Conservation (phyloP, 352 stramenopile species). For the Globisporangium middletonii region DNA sequence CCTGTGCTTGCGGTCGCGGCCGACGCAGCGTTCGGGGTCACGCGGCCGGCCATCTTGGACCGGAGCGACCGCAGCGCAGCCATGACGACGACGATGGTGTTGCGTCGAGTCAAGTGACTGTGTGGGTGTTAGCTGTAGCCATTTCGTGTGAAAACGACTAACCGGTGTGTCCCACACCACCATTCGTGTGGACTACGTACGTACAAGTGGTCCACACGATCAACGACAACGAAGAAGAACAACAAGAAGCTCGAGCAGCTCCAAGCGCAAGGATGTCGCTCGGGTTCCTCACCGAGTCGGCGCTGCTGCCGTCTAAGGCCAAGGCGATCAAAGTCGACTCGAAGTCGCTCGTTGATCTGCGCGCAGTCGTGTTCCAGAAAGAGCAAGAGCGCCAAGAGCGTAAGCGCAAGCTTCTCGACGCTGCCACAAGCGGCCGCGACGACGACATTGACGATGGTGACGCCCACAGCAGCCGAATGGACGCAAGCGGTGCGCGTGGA, state of each 20-base stretch:
- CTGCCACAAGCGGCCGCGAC: conserved; percentile 2
- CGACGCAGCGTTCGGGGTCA: too few relatives aligned
- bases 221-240: too few relatives aligned
- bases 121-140: not conserved
- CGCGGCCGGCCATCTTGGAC: too few relatives aligned
- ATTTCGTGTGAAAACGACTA: not conserved
- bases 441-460: conserved; percentile 12
- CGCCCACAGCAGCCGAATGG: not conserved
- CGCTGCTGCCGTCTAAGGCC: conserved; percentile 86
- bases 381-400: conserved; percentile 68
- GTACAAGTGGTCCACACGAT: too few relatives aligned
- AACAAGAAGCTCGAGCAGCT: conserved; percentile 1
- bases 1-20: too few relatives aligned
- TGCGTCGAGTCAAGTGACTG: too few relatives aligned
- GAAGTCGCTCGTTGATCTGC: conserved; percentile 81
- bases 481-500: conserved; percentile 4
- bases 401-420: conserved; percentile 31
- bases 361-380: conserved; percentile 79
- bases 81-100: too few relatives aligned
- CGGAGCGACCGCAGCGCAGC: too few relatives aligned
- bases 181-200: too few relatives aligned
- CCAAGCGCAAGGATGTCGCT: conserved; percentile 62
- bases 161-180: too few relatives aligned
- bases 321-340: conserved; percentile 85
- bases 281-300: conserved; percentile 90